Base-by-base conservation (phyloP, 148 eudicot species). In the Mesembryanthemum crystallinum region DNA sequence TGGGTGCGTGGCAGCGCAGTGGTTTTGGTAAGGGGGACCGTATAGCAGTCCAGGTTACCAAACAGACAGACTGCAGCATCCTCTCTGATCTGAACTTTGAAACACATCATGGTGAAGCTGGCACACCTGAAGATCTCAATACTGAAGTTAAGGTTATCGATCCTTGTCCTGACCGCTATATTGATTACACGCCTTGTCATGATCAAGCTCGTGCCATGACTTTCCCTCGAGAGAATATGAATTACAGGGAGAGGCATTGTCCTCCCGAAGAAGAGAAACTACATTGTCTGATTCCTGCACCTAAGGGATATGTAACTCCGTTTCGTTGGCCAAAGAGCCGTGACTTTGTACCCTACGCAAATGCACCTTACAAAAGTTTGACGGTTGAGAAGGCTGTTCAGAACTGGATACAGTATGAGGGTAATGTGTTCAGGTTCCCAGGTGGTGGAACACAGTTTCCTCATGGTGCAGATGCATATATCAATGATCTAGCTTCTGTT, bases 381-480 rank as follows among this genome's bases (percentile, higher is more conserved):
- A 87, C 87, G 7, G 85, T 87, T 42, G 87, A 87, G 81, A 87
- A 87, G 82, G 89, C 89, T 24, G 71, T 87, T 33, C 89, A 87
- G 78, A 87, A 87, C 29, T 87, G 89, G 89, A 87, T 87, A 71
- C 87, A 84, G 57, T 87, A 84, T 66, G 89, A 87, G 77, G 89
- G 89, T 25, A 68, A 78, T 66, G 87, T 87, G 65, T 87, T 87
- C 66, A 77, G 87, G 74, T 86, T 86, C 67, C 89, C 89, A n/a
- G 89, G 89, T 69, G 89, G 89, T 64, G 89, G 89, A 72, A 86
- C 89, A 7, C 89, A 86, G 78, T 86, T 86, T 72, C 89, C 89
- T 84, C 81, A 82, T 54, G 88, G 88, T 27, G 88, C 88, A 1
- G 87, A 86, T 75, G 85, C 87, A 17, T 86, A 87, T 65, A 87